Percentiles rank a stretch among this genome's conserved stretches.
These are phyloP conservation scores for Lactuca saligna DNA, from an alignment of 129 eudicot species.

Conservation along the genomic window DNA sequence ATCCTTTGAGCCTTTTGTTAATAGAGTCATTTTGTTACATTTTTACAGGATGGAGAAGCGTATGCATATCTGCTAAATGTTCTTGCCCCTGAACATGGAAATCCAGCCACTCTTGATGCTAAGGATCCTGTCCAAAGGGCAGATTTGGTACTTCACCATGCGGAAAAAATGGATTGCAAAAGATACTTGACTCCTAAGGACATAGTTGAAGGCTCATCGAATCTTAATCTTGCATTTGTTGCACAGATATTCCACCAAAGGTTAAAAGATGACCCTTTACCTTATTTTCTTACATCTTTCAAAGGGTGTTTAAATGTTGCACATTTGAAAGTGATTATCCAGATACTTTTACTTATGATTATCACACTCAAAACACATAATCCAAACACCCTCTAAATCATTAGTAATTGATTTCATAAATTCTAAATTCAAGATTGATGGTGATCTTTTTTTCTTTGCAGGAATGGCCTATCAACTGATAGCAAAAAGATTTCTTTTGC, in stretches of 20 bases:
- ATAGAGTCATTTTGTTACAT: background rate
- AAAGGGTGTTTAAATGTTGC: constrained; percentile 11
- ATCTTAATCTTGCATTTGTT: constrained; percentile 88
- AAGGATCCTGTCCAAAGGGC: constrained; percentile 86
- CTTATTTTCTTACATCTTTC: background rate
- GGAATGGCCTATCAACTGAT: constrained; percentile 92
- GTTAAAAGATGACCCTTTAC: constrained; percentile 36
- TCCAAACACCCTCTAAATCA: background rate
- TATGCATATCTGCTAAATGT: constrained; percentile 94
- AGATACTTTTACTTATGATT: too few species aligned
- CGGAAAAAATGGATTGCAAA: constrained; percentile 92
- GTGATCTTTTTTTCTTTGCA: constrained; percentile 23
- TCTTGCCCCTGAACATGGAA: constrained; percentile 93
- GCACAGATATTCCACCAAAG: constrained; percentile 97
- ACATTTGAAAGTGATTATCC: background rate
- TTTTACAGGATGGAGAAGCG: constrained; percentile 85
- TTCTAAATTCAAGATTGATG: background rate
- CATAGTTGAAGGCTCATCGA: constrained; percentile 80
- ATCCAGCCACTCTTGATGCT: constrained; percentile 82
- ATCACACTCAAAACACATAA: background rate
- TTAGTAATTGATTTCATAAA: constrained; percentile 1
- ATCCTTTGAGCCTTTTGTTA: background rate
- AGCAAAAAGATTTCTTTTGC: constrained; percentile 85
- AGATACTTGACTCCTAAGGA: constrained; percentile 78
- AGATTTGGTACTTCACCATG: constrained; percentile 88